These are phyloP conservation scores for Corynespora cassiicola DNA, from an alignment of 2,329 filamentous ascomycete species.

Conservation along the genomic window DNA sequence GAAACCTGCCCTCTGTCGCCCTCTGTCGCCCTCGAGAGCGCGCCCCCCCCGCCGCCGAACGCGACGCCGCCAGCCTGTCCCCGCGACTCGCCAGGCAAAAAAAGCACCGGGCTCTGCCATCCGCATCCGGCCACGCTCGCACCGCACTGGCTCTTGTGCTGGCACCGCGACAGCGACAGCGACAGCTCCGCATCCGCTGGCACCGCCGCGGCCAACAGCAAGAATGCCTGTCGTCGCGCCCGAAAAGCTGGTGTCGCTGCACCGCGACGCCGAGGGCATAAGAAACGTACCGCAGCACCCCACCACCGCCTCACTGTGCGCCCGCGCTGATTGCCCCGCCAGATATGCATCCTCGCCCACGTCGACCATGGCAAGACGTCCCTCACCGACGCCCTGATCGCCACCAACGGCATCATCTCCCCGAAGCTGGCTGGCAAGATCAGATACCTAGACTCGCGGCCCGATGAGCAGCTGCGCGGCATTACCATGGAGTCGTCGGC, in stretches of 20 bases:
- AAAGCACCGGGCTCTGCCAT: background rate
- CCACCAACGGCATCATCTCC: conserved; percentile 99
- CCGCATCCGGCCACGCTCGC: no score
- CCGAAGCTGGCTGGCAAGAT: conserved; percentile 98
- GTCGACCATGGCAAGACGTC: conserved; percentile 99
- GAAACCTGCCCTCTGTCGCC: no score
- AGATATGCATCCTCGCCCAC: conserved; percentile 96
- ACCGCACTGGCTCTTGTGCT: no score
- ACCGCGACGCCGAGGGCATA: conserved; percentile 85
- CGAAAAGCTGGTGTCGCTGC: conserved; percentile 88
- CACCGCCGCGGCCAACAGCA: background rate
- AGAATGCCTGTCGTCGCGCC: conserved; percentile 90
- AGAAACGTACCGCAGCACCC: conserved; percentile 75
- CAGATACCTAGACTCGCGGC: conserved; percentile 93
- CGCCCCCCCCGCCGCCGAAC: background rate
- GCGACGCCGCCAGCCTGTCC: no score
- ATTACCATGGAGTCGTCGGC: conserved; percentile 99
- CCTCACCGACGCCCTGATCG: conserved; percentile 91
- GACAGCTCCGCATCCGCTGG: conserved; percentile 1
- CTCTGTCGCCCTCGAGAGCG: background rate
- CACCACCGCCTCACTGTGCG: conserved; percentile 19
- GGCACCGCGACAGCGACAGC: no score
- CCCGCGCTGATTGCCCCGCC: conserved; percentile 28
- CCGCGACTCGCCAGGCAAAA: no score
- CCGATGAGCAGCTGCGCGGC: conserved; percentile 92